A percentile compares a stretch with the other conserved stretches of the same genome.
Conservation (phyloP, 805 yeast species). For the Saturnispora saitoi region DNA sequence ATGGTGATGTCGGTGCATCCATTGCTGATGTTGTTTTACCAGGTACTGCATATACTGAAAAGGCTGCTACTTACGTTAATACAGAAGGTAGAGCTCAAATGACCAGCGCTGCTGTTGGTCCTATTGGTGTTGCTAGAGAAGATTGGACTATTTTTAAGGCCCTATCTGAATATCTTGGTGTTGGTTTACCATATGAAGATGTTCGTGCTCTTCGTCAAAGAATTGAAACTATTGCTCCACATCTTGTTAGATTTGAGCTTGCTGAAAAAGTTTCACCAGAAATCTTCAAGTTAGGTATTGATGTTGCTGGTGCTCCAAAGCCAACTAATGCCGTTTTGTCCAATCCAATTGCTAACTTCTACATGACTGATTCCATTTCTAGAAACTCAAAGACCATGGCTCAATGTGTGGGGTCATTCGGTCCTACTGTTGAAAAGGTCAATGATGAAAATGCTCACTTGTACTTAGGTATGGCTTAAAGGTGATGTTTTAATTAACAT, state of each 20-base stretch:
- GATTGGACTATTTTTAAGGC: slow-evolving; percentile 88
- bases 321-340: slow-evolving; percentile 39
- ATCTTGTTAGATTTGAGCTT: slow-evolving; percentile 64
- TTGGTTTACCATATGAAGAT: slow-evolving; percentile 70
- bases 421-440: slow-evolving; percentile 54
- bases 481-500: neutral
- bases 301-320: slow-evolving; percentile 29
- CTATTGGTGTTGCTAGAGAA: slow-evolving; percentile 86
- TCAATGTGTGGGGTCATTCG: slow-evolving; percentile 66
- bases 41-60: slow-evolving; percentile 84
- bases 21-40: slow-evolving; percentile 83
- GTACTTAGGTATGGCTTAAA: slow-evolving; percentile 26
- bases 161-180: slow-evolving; percentile 65
- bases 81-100: slow-evolving; percentile 85
- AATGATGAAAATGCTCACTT: slow-evolving; percentile 37
- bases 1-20: slow-evolving; percentile 84
- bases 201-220: slow-evolving; percentile 57
- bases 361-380: slow-evolving; percentile 81
- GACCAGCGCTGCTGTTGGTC: slow-evolving; percentile 78
- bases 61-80: slow-evolving; percentile 74
- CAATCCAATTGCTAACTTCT: slow-evolving; percentile 74
- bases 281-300: slow-evolving; percentile 49
- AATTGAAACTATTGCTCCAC: slow-evolving; percentile 72
- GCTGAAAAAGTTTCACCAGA: slow-evolving; percentile 59
- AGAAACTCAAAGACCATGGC: slow-evolving; percentile 90